phyloP scores from a whole-genome alignment of 2,329 filamentous ascomycete genomes.

The Verticillium longisporum region DNA sequence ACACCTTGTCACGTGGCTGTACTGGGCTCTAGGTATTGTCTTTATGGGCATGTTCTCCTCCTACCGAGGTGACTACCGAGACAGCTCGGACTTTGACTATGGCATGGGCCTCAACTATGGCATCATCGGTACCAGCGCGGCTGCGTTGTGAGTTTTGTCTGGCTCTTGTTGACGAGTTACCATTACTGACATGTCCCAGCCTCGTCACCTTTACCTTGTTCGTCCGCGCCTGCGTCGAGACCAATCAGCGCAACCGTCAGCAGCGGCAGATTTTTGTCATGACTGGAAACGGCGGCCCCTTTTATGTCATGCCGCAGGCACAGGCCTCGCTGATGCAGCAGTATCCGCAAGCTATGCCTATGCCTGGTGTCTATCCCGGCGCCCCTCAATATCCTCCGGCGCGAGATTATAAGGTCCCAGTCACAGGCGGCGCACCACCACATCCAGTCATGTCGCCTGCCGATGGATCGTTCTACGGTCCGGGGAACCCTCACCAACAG shows the following conservation, averaged over 20 bases:
- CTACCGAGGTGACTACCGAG: not conserved
- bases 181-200: not conserved
- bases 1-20: slow-evolving; percentile 34
- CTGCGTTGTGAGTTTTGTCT: not conserved
- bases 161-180: not conserved
- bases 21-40: slow-evolving; percentile 17
- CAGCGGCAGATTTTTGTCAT: slow-evolving; percentile 5
- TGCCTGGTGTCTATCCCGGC: not conserved
- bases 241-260: slow-evolving; percentile 19
- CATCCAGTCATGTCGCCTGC: not conserved
- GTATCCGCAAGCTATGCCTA: not conserved
- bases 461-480: not conserved
- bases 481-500: not conserved
- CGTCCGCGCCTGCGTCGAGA: slow-evolving; percentile 31
- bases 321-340: not conserved
- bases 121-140: not conserved
- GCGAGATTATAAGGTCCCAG: not conserved
- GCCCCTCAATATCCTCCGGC: not conserved
- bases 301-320: not conserved
- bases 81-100: not conserved
- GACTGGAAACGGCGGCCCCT: not conserved
- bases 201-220: slow-evolving; percentile 31
- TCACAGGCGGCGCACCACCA: not conserved
- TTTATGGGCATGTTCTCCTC: slow-evolving; percentile 14
- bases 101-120: not conserved